These are phyloP conservation scores for Aureobasidium mangrovei DNA, from an alignment of 2,329 filamentous ascomycete genomes.

Conservation along the genomic window DNA sequence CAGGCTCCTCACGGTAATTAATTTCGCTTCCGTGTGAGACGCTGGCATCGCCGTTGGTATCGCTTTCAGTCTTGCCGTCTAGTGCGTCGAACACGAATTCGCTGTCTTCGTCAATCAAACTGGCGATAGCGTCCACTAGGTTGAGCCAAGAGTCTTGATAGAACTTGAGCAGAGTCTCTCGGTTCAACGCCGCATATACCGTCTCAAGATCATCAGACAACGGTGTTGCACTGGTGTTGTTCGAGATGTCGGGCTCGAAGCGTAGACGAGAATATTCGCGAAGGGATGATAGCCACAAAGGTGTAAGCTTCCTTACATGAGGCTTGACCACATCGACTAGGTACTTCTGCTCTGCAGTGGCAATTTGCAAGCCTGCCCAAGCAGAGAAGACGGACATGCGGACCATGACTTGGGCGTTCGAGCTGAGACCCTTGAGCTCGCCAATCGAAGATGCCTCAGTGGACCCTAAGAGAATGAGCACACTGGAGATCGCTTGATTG, in stretches of 20 bases:
- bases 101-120: constrained; percentile 93
- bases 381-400: constrained; percentile 95
- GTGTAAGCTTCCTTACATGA: constrained; percentile 81
- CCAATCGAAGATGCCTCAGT: constrained; percentile 79
- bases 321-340: constrained; percentile 80
- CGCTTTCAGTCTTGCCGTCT: constrained; percentile 60
- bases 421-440: constrained; percentile 83
- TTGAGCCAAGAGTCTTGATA: constrained; percentile 98
- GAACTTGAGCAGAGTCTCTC: constrained; percentile 86
- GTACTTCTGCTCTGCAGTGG: constrained; percentile 85
- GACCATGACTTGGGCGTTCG: constrained; percentile 96
- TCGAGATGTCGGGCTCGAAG: constrained; percentile 96
- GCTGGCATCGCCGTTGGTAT: constrained; percentile 20
- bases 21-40: constrained; percentile 51
- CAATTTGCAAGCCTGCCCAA: constrained; percentile 94
- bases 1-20: constrained; percentile 95
- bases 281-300: constrained; percentile 86
- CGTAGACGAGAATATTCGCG: constrained; percentile 86
- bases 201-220: constrained; percentile 76
- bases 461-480: constrained; percentile 66
- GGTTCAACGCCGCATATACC: constrained; percentile 88
- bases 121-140: constrained; percentile 93
- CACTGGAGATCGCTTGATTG: no score
- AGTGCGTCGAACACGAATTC: constrained; percentile 95
- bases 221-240: constrained; percentile 65